Evolutionary conservation across 805 yeast genomes (phyloP), one percentile per base, ranked within the genome.

Genomic region (Wickerhamiella siamensis): DNA sequence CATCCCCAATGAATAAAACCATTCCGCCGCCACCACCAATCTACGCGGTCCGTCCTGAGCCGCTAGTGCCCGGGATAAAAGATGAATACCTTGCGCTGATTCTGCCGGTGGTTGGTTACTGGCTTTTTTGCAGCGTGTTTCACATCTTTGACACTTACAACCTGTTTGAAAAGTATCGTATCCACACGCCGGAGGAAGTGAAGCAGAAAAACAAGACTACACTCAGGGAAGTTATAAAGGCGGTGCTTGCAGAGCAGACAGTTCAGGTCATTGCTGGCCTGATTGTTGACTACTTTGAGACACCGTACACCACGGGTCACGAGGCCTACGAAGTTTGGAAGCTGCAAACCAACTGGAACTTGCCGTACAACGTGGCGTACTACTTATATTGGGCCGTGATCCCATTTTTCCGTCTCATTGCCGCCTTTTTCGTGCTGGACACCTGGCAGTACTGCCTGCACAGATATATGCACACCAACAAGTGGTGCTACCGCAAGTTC

Each of bases 371-470:
- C 15, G 50, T 64, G 8, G 66, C 82, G 22, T 70, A 68, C 49
- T 57, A 67, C 38, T 53, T 68, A 18, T 84, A 83, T 61, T 67
- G 71, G 65, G 75, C 75, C 52, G 83, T 80, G 4, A 56, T 75
- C 51, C 77, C 95, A 1, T 35, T 63, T 1, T 21, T 73, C n/a
- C 76, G 75, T 50, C 60, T 84, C 26, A 38, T 63, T 12, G 37
- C 67, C 24, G 95, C 93, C 2, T 78, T 86, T 54, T 56, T 75
- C 40, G 65, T 91, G 47, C 72, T 91, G 52, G 98, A 91, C 59
- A 71, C 94, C 3, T 91, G 98, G 98, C 98, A 91, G 64, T 91
- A 82, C 61, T 75, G 76, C 69, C 67, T 87, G 48, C 98, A 91
- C 60, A 71, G 95, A 47, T 58, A 70, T 48, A 87, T 91, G 97